Base-by-base conservation (phyloP, 2,329 filamentous ascomycete species). In the Metarhizium album region DNA sequence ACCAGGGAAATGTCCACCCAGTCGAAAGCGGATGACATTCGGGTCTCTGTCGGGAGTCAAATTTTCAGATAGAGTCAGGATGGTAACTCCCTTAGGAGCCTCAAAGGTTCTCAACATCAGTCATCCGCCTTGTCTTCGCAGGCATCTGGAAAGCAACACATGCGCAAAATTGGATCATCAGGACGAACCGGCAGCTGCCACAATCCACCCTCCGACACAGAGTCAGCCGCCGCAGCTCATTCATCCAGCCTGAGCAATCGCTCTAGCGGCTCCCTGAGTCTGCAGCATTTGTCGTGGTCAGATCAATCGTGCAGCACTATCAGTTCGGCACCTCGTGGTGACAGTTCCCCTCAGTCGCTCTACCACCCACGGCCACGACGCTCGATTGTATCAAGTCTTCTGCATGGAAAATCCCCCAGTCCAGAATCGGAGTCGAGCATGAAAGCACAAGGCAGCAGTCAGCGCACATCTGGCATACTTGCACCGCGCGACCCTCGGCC, bases 51-150 rank as follows among this genome's bases (percentile, higher is more conserved):
- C 45, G 63, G 64, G 1, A 58, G 54, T 18, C 57, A 62, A 29
- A 53, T 58, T 27, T 54, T 63, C 49, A 58, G 57, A 23, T 67
- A 64, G 65, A 65, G 58, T 47, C 53, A 53, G 20, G 45, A 54
- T 18, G 52, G 48, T 49, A 49, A 52, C 50, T 54, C 49, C 29
- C 52, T 54, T n/a, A 45, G 31, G 29, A 40, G 42, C 23, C 47
- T 46, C 20, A 42, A 45, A 22, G 43, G 43, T 42, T 47, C 47
- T 6, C 49, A 42, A 37, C 20, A 49, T n/a, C 42, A 43, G n/a
- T 3, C 18, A 14, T 49, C 47, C 9, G 9, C 20, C 8, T 3
- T 20, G 35, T 47, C 47, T 27, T 35, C 43, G 6, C 6, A 16
- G 16, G 13, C 52, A 14, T n/a, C 42, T 16, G 45, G 9, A 16